Base-by-base conservation (phyloP, 108 stramenopile genomes). In the Pseudonitzschia multiseries region DNA sequence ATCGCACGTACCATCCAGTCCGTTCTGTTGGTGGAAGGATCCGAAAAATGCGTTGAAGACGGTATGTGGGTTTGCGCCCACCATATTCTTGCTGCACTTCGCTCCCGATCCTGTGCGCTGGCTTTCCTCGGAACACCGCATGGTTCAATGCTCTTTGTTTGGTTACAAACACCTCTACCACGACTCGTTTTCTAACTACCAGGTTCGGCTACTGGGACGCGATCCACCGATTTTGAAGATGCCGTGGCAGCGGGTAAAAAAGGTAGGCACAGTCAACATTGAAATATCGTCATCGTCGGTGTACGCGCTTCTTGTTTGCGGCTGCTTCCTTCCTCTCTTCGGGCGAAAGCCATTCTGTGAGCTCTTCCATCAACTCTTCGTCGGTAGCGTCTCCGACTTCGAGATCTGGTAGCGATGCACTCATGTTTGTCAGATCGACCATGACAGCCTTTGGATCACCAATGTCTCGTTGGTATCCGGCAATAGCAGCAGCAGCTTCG, bases 291-390 rank as follows among this genome's bases (percentile, higher is more conserved):
- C 76, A 36, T 72, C 57, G 18, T 67, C 54, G 9, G 26, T n/a
- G 2, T 46, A 22, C 0, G n/a, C 14, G 6, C n/a, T n/a, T 29
- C 20, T 65, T 24, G 8, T n/a, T 32, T 1, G 18, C 22, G 20
- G 32, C 48, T 70, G 61, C 51, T 28, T 59, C 24, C 31, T 29
- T 44, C 52, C 24, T 51, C 50, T 62, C 64, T 20, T 73, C 46
- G 41, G 64, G 70, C 28, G 61, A 26, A 27, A 79, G 17, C 68
- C 72, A 73, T 6, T 57, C 64, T 40, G 71, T 40, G 22, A 78
- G 50, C 44, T 78, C 77, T 50, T 71, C 77, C 70, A 72, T 53
- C n/a, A 78, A 50, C 32, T 70, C 69, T n/a, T 78, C 70, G 27
- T 78, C 77, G 29, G 63, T 44, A 26, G 27, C 10, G 8, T 65